phyloP scores from a whole-genome alignment of 345 rosid species.

The Ceriops zippeliana region DNA sequence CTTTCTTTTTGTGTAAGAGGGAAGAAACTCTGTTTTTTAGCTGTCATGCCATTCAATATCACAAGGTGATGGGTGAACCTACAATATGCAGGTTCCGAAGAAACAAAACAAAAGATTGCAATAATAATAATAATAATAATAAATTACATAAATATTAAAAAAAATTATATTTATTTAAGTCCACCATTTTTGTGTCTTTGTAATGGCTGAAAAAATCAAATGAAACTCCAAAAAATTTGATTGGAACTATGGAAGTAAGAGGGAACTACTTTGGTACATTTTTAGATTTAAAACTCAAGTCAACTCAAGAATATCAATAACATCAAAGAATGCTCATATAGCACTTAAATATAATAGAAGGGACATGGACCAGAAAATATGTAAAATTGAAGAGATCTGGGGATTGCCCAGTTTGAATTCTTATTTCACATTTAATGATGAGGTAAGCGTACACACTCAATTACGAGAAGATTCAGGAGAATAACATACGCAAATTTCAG shows the following conservation, averaged over 20 bases:
- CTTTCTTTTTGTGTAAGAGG: too few relatives aligned
- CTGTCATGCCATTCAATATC: too few relatives aligned
- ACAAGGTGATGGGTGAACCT: too few relatives aligned
- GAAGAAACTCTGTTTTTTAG: too few relatives aligned
- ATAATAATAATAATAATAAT: too few relatives aligned
- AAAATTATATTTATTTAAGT: background rate
- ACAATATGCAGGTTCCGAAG: too few relatives aligned
- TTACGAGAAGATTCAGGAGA: too few relatives aligned
- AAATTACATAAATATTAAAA: too few relatives aligned
- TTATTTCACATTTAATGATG: too few relatives aligned
- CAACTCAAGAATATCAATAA: background rate
- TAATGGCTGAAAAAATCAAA: background rate
- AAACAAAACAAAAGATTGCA: too few relatives aligned
- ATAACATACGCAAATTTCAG: too few relatives aligned
- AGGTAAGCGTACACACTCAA: too few relatives aligned
- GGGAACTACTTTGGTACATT: background rate
- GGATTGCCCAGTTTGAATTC: background rate
- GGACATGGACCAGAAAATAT: background rate
- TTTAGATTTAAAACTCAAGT: background rate
- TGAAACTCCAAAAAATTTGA: background rate
- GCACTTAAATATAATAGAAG: background rate
- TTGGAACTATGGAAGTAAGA: background rate
- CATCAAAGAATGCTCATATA: background rate
- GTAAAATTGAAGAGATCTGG: background rate
- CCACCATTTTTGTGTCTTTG: background rate